Evolutionary conservation across 768 basidiomycete species (phyloP).

Genomic region (Dioszegia hungarica): DNA sequence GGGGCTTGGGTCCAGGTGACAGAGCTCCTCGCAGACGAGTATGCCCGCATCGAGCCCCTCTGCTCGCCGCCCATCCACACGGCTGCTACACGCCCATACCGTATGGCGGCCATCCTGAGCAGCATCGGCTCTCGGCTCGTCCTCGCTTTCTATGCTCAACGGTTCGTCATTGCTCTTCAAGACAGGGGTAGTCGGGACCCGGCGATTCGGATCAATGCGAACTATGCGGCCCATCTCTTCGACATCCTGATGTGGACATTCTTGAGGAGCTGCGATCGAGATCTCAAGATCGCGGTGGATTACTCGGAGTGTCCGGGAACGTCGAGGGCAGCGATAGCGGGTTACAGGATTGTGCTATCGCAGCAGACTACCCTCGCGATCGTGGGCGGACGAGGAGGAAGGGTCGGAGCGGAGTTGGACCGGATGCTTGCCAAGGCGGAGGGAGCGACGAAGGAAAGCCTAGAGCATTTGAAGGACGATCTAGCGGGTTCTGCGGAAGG

Average conservation of each 20-base stretch:
- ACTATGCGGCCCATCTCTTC: not conserved
- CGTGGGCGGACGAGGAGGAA: not conserved
- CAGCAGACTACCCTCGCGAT: not conserved
- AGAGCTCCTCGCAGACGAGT: not conserved
- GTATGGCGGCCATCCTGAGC: slow-evolving; percentile 60
- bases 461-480: not conserved
- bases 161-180: slow-evolving; percentile 4
- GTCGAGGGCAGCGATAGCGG: not conserved
- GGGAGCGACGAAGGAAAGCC: not conserved
- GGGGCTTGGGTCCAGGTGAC: not conserved
- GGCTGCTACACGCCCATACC: slow-evolving; percentile 41
- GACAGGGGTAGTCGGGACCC: not conserved
- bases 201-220: not conserved
- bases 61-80: not conserved
- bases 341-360: not conserved
- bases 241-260: slow-evolving; percentile 6
- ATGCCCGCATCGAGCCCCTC: not conserved
- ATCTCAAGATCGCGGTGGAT: slow-evolving; percentile 1
- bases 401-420: not conserved
- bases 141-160: slow-evolving; percentile 53
- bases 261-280: slow-evolving; percentile 12
- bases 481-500: not conserved
- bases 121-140: slow-evolving; percentile 57
- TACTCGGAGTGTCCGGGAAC: not conserved
- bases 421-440: not conserved